phyloP scores from a whole-genome alignment of 2,329 filamentous ascomycete species.

The Trichoderma koningii region DNA sequence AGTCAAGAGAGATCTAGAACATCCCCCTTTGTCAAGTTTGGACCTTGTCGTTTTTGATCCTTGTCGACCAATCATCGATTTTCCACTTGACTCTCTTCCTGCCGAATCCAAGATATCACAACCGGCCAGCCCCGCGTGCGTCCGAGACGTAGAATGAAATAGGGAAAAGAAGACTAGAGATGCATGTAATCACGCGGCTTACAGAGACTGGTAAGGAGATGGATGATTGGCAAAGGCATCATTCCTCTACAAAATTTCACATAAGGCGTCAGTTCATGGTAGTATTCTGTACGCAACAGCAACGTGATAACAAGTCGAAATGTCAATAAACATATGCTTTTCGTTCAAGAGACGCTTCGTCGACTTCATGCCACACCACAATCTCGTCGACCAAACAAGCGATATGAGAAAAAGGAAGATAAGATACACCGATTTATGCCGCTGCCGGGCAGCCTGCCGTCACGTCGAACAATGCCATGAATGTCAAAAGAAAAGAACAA shows the following conservation, averaged over 20 bases:
- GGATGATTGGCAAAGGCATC: neutral
- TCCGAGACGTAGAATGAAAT: neutral
- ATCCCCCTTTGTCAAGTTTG: neutral
- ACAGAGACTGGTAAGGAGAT: neutral
- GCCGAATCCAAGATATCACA: neutral
- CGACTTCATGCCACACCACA: slow-evolving; percentile 2
- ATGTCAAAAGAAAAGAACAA: neutral
- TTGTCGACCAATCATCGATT: too few species aligned
- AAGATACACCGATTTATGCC: slow-evolving; percentile 7
- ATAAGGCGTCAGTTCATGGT: neutral
- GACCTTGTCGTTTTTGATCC: too few species aligned
- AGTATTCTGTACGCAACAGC: neutral
- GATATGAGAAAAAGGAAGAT: neutral
- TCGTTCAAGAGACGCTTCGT: slow-evolving; percentile 10
- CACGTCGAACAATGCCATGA: slow-evolving; percentile 14
- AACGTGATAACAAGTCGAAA: neutral
- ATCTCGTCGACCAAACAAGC: neutral
- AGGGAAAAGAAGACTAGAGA: neutral
- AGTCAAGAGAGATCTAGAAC: slow-evolving; percentile 22
- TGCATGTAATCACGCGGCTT: slow-evolving; percentile 18
- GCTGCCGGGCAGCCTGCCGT: slow-evolving; percentile 19
- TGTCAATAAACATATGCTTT: neutral
- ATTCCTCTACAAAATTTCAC: neutral
- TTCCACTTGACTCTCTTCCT: neutral
- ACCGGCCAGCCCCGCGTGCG: too few species aligned